Percentiles rank a stretch among this genome's conserved stretches.
Evolutionary conservation across 2,329 filamentous ascomycete species (phyloP).

Genomic region (Aspergillus sp.): DNA sequence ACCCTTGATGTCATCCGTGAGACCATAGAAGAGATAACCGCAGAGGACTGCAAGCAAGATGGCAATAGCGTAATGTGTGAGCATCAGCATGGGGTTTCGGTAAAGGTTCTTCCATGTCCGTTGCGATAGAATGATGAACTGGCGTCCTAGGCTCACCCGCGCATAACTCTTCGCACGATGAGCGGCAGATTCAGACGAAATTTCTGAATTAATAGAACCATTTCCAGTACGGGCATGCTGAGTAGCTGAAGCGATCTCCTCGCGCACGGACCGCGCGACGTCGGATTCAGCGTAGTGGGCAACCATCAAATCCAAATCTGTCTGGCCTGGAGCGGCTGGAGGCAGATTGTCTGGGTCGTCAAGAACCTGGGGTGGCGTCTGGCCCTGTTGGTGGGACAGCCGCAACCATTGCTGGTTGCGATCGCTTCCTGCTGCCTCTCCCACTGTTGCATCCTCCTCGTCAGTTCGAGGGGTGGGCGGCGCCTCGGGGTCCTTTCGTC

Average conservation of each 20-base stretch:
- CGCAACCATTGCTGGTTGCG: conserved; percentile 61
- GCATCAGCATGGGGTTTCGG: conserved; percentile 95
- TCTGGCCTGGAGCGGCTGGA: conserved; percentile 61
- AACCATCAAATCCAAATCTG: conserved; percentile 80
- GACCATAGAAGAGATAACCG: conserved; percentile 91
- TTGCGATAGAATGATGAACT: conserved; percentile 85
- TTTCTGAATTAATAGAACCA: conserved; percentile 60
- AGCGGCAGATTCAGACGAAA: conserved; percentile 44
- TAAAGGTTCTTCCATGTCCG: conserved; percentile 98
- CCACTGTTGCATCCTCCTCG: conserved; percentile 58
- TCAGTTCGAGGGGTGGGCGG: conserved; percentile 62
- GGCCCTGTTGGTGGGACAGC: conserved; percentile 54
- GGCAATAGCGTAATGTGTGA: conserved; percentile 96
- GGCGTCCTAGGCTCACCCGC: conserved; percentile 73
- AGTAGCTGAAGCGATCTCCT: conserved; percentile 75
- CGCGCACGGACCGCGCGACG: conserved; percentile 69
- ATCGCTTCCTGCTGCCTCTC: conserved; percentile 44
- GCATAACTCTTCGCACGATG: conserved; percentile 76
- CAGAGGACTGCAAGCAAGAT: conserved; percentile 92
- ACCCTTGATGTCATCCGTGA: conserved; percentile 93
- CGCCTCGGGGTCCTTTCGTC: conserved; percentile 64
- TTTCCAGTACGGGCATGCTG: conserved; percentile 66
- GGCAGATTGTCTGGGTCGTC: conserved; percentile 69
- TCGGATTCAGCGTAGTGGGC: conserved; percentile 74
- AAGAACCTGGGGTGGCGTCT: conserved; percentile 58